These are phyloP conservation scores for Beta vulgaris DNA, from an alignment of 148 eudicot species.

Conservation along the genomic window DNA sequence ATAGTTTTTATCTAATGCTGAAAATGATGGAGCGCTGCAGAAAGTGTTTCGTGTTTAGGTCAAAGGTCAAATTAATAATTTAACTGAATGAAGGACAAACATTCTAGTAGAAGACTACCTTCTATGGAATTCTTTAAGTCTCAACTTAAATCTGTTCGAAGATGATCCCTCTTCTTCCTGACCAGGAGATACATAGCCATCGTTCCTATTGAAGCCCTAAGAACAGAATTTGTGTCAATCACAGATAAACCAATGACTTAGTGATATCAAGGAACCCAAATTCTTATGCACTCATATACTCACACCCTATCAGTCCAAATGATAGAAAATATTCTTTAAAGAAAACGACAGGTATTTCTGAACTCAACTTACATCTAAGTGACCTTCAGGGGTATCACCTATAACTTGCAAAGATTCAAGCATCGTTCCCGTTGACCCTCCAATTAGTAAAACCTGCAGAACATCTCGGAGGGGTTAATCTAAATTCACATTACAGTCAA, in stretches of 20 bases:
- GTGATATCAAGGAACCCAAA: neutral
- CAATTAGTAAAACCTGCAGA: slow-evolving; percentile 87
- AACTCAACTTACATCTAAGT: slow-evolving; percentile 61
- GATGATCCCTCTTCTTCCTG: slow-evolving; percentile 74
- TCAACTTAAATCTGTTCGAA: slow-evolving; percentile 78
- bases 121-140: slow-evolving; percentile 80
- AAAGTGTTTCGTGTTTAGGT: slow-evolving; percentile 11
- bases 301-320: neutral
- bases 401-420: slow-evolving; percentile 88
- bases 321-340: too few relatives aligned
- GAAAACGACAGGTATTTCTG: slow-evolving; percentile 11
- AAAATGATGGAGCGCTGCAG: slow-evolving; percentile 81
- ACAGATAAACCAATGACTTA: slow-evolving; percentile 1
- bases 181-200: slow-evolving; percentile 67
- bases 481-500: neutral
- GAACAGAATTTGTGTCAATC: slow-evolving; percentile 11
- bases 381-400: slow-evolving; percentile 67
- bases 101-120: slow-evolving; percentile 41
- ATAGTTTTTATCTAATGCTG: slow-evolving; percentile 86
- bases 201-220: slow-evolving; percentile 62
- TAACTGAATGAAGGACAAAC: neutral
- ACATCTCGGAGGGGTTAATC: slow-evolving; percentile 10
- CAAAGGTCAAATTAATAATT: neutral
- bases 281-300: too few relatives aligned
- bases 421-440: slow-evolving; percentile 99